Conservation (phyloP, 768 basidiomycete species). For the Tulasnella sp. region DNA sequence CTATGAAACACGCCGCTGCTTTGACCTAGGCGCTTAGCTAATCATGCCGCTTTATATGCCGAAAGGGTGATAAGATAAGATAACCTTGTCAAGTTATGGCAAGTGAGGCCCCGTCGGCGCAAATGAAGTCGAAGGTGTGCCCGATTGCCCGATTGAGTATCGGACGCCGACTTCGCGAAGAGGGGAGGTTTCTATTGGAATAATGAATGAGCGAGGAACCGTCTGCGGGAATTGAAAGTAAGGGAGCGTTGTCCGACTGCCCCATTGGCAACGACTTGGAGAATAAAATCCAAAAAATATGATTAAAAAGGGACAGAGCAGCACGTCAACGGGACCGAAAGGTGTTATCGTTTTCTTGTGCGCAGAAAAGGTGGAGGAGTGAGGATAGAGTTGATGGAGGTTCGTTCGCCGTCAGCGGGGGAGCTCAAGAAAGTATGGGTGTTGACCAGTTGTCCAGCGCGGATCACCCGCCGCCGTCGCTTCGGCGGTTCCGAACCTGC, state of each 20-base stretch:
- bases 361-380: background rate
- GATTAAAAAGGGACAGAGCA: background rate
- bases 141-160: background rate
- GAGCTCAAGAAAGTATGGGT: background rate
- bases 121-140: background rate
- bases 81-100: background rate
- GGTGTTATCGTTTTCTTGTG: background rate
- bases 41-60: background rate
- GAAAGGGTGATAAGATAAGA: background rate
- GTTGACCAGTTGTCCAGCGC: background rate
- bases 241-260: background rate
- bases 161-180: background rate
- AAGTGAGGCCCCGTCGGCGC: background rate
- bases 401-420: background rate
- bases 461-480: conserved; percentile 4
- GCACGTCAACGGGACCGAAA: background rate
- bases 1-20: background rate
- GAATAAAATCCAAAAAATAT: background rate
- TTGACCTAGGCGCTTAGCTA: background rate
- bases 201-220: background rate
- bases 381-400: background rate
- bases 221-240: background rate
- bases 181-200: background rate
- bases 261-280: background rate
- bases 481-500: background rate